Evolutionary conservation across 2,329 filamentous ascomycete species (phyloP).

Genomic region (Fusarium sp.): DNA sequence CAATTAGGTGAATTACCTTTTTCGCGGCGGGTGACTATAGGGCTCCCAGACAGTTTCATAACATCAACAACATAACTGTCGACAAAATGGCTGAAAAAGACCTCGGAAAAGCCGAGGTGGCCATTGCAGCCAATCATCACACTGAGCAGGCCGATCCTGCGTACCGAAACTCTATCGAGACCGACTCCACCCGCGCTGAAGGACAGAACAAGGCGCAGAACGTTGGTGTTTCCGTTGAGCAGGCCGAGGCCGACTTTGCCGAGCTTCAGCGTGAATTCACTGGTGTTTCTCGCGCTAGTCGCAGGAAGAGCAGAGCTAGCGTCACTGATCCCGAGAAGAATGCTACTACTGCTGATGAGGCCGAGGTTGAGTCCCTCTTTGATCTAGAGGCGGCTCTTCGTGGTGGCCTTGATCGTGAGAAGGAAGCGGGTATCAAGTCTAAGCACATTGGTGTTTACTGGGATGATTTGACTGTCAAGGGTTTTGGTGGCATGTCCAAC

Average conservation of each 20-base stretch:
- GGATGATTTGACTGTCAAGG: slow-evolving; percentile 81
- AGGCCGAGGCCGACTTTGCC: slow-evolving; percentile 77
- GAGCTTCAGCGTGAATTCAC: slow-evolving; percentile 73
- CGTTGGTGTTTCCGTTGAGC: slow-evolving; percentile 71
- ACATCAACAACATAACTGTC: neutral
- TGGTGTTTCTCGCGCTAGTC: slow-evolving; percentile 65
- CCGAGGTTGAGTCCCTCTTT: slow-evolving; percentile 67
- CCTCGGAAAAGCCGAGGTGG: slow-evolving; percentile 48
- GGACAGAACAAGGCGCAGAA: slow-evolving; percentile 32
- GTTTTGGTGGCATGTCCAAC: slow-evolving; percentile 79
- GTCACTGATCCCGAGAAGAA: slow-evolving; percentile 70
- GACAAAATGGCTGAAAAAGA: slow-evolving; percentile 47
- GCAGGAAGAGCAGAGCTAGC: slow-evolving; percentile 43
- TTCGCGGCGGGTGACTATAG: slow-evolving; percentile 45
- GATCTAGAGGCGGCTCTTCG: slow-evolving; percentile 81
- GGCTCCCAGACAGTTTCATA: slow-evolving; percentile 44
- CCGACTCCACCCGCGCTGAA: slow-evolving; percentile 47
- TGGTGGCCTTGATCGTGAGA: slow-evolving; percentile 77
- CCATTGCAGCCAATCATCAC: slow-evolving; percentile 46
- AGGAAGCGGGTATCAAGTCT: slow-evolving; percentile 80
- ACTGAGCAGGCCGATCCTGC: slow-evolving; percentile 43
- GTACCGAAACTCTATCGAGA: slow-evolving; percentile 44
- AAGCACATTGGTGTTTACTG: slow-evolving; percentile 86
- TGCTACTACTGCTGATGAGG: slow-evolving; percentile 52
- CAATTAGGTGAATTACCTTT: neutral